Conservation (phyloP, 78 protist genomes). For the Cavenderia fasciculata region DNA sequence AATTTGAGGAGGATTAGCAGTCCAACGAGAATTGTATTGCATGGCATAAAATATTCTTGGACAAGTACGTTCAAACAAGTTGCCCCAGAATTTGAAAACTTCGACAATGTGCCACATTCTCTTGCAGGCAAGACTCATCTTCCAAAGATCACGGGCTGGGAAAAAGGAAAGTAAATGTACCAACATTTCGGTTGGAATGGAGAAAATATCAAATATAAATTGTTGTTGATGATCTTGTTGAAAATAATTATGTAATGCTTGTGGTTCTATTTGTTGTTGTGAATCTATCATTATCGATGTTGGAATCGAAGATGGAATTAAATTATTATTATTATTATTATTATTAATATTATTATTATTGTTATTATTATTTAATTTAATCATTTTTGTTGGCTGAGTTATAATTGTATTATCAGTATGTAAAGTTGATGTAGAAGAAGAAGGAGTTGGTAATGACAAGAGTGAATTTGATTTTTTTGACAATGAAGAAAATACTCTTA, state of each 20-base stretch:
- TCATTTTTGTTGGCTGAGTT: too few species aligned
- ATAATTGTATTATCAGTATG: too few species aligned
- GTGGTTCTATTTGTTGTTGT: too few species aligned
- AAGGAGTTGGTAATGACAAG: too few species aligned
- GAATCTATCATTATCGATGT: neutral
- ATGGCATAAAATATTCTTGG: conserved; percentile 58
- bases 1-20: conserved; percentile 33
- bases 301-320: neutral
- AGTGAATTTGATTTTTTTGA: too few species aligned
- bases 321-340: neutral
- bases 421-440: too few species aligned
- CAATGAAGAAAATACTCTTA: too few species aligned
- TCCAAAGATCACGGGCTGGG: conserved; percentile 23
- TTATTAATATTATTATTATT: too few species aligned
- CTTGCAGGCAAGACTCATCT: conserved; percentile 7
- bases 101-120: conserved; percentile 52
- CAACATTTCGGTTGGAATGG: conserved; percentile 63
- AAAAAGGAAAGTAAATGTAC: conserved; percentile 47
- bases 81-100: conserved; percentile 53
- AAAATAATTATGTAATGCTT: too few species aligned
- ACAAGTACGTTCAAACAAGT: conserved; percentile 36
- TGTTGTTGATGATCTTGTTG: neutral
- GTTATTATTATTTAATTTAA: too few species aligned
- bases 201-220: conserved; percentile 14
- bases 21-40: conserved; percentile 60